Base-by-base conservation (phyloP, 495 filamentous ascomycete species). In the Penicillium salamii region DNA sequence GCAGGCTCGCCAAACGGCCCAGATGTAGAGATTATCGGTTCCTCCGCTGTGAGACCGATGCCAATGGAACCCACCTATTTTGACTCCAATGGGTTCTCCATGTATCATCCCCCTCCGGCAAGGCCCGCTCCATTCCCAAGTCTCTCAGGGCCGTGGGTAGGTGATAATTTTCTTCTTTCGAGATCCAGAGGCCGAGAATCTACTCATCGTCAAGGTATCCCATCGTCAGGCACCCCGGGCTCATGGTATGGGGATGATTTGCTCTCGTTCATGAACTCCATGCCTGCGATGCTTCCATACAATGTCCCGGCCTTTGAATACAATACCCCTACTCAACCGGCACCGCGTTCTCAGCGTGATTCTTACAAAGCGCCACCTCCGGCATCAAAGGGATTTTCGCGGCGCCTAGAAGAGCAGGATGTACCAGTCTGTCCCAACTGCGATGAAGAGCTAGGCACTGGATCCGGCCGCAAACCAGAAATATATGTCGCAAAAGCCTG, bases 401-500 rank as follows among this genome's bases (percentile, higher is more conserved):
- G 87, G 38, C 80, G 68, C 12, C 75, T 83, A 1, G 71, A 54
- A 17, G 85, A 89, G 28, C 76, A 80, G 14, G 82, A 89, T 26
- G 61, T 81, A 4, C 65, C 90, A 3, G 71, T 87, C 12, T 91
- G 88, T 63, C 87, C 88, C 1, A 84, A 84, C 50, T 91, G 88
- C 55, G 77, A 78, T 5, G 74, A 80, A 29, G 88, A 91, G 59
- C 65, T 91, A 37, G 82, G 86, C n/a, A 67, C 68, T 15, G 77
- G 78, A 17, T 70, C 77, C 35, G 81, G 82, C 19, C 48, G 69
- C 7, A 82, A 84, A 61, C 78, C 80, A 60, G 78, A 87, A 49
- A 83, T 90, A 26, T 90, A 88, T 86, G 76, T 88, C 14, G 74
- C 83, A 1, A 89, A 83, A 54, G 67, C 70, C 48, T 91, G 88